Percentiles rank a stretch among this genome's conserved stretches.
These are phyloP conservation scores for Cucurbita ficifolia DNA, from an alignment of 306 rosid species.

Conservation along the genomic window DNA sequence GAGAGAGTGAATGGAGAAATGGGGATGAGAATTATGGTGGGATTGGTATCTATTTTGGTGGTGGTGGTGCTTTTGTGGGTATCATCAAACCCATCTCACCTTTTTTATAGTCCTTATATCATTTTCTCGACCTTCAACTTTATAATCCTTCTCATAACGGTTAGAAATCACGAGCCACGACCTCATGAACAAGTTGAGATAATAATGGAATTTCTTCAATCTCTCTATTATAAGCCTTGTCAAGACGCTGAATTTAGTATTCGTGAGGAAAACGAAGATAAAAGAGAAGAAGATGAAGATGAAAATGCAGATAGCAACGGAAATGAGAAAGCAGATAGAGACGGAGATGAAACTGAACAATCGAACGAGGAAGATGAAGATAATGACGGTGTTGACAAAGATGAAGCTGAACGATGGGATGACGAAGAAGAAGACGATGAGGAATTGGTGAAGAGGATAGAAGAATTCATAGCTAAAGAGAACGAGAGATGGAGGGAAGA, in stretches of 20 bases:
- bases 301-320: background rate
- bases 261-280: background rate
- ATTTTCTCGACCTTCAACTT: slow-evolving; percentile 21
- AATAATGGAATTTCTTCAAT: background rate
- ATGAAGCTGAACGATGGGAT: background rate
- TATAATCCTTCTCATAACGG: slow-evolving; percentile 13
- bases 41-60: background rate
- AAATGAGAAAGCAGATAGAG: background rate
- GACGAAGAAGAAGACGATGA: background rate
- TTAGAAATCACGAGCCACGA: slow-evolving; percentile 5
- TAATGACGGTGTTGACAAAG: background rate
- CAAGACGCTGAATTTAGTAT: background rate
- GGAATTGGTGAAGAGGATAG: background rate
- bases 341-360: background rate
- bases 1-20: background rate
- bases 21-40: background rate
- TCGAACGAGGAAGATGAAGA: background rate
- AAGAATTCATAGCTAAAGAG: background rate
- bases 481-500: slow-evolving; percentile 1
- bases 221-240: background rate
- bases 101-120: slow-evolving; percentile 10
- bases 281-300: background rate
- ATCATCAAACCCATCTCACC: slow-evolving; percentile 2
- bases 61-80: background rate
- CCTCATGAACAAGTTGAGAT: background rate